Percentiles rank a stretch among this genome's conserved stretches.
Evolutionary conservation across 768 basidiomycete species (phyloP).

Genomic region (Phanerochaete carnosa): DNA sequence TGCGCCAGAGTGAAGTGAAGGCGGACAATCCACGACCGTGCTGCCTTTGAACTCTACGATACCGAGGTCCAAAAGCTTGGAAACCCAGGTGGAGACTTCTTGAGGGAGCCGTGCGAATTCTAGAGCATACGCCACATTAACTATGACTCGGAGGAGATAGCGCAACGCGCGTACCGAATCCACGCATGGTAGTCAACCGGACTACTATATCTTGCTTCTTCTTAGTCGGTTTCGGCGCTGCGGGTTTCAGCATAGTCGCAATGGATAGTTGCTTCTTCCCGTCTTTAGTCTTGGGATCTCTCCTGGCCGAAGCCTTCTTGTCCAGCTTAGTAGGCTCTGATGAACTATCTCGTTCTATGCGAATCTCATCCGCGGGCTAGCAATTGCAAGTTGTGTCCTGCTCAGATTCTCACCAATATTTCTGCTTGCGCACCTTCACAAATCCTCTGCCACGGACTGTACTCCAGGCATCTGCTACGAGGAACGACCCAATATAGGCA

Average conservation of each 20-base stretch:
- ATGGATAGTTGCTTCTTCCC: constrained; percentile 67
- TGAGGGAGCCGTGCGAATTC: constrained; percentile 79
- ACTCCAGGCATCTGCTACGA: constrained; percentile 76
- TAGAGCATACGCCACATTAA: constrained; percentile 21
- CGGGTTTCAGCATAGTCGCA: constrained; percentile 61
- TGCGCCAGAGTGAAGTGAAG: constrained; percentile 66
- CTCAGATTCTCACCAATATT: not conserved
- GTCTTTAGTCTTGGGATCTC: constrained; percentile 33
- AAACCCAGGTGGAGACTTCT: constrained; percentile 69
- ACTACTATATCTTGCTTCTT: constrained; percentile 68
- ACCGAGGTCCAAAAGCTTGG: constrained; percentile 68
- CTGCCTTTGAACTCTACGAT: constrained; percentile 65
- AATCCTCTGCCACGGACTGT: constrained; percentile 73
- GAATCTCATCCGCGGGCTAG: constrained; percentile 50
- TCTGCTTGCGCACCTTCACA: constrained; percentile 34
- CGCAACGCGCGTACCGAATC: constrained; percentile 48
- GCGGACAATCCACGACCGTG: constrained; percentile 77
- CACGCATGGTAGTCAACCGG: constrained; percentile 58
- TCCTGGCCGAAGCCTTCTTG: constrained; percentile 22
- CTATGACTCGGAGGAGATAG: not conserved
- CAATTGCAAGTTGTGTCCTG: not conserved
- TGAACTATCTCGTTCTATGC: constrained; percentile 51
- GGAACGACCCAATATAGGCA: constrained; percentile 61
- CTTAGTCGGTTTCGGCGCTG: constrained; percentile 42
- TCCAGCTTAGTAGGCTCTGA: constrained; percentile 26